Evolutionary conservation across 2,329 filamentous ascomycete genomes (phyloP).

Genomic region (Exophiala lecanii-corni): DNA sequence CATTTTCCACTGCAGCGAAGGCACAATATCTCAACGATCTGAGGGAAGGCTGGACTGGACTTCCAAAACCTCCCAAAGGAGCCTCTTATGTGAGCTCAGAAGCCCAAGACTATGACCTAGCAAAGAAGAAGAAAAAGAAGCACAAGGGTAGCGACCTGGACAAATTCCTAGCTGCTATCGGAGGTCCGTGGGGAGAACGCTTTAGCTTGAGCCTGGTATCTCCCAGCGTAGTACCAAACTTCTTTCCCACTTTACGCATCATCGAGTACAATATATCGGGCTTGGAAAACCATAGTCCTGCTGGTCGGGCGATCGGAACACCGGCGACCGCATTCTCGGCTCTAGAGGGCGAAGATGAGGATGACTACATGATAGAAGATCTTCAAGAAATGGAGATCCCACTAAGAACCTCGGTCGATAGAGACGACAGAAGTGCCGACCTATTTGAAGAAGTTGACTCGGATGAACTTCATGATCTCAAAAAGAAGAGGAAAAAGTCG

Average conservation of each 20-base stretch:
- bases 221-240: slow-evolving; percentile 88
- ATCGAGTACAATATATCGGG: slow-evolving; percentile 89
- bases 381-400: slow-evolving; percentile 4
- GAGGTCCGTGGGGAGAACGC: slow-evolving; percentile 76
- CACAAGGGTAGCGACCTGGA: slow-evolving; percentile 43
- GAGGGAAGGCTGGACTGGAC: slow-evolving; percentile 68
- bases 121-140: slow-evolving; percentile 47
- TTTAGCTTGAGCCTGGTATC: slow-evolving; percentile 77
- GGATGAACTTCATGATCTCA: slow-evolving; percentile 42
- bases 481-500: slow-evolving; percentile 41
- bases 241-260: slow-evolving; percentile 84
- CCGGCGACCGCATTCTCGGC: slow-evolving; percentile 3
- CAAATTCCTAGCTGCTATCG: slow-evolving; percentile 62
- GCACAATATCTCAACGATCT: slow-evolving; percentile 75
- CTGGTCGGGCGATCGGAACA: slow-evolving; percentile 14
- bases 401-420: slow-evolving; percentile 3
- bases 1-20: slow-evolving; percentile 63
- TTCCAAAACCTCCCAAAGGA: slow-evolving; percentile 55
- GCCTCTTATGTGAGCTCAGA: slow-evolving; percentile 18
- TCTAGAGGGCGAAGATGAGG: background rate
- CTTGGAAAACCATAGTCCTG: slow-evolving; percentile 50
- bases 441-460: slow-evolving; percentile 34
- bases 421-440: slow-evolving; percentile 3
- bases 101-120: slow-evolving; percentile 15
- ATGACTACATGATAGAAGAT: background rate